Evolutionary conservation across 1,284 basidiomycete species (phyloP).

Genomic region (Trametes pubescens): DNA sequence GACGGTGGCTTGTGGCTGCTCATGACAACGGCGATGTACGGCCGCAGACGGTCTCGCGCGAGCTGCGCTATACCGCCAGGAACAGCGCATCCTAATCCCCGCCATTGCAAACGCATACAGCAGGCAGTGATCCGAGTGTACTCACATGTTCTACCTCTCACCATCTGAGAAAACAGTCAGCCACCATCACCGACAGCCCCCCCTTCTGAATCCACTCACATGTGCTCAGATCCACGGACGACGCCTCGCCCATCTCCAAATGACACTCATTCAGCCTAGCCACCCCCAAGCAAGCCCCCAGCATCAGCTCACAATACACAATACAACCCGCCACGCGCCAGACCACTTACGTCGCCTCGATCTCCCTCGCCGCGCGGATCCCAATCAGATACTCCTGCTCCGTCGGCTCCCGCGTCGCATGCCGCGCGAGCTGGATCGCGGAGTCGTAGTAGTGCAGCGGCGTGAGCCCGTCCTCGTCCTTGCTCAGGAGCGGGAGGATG

Average conservation of each 20-base stretch:
- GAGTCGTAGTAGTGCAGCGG: slow-evolving; percentile 78
- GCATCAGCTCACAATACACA: no score
- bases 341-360: slow-evolving; percentile 58
- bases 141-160: slow-evolving; percentile 12
- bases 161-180: slow-evolving; percentile 14
- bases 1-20: no score
- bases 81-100: no score
- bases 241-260: slow-evolving; percentile 66
- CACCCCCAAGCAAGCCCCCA: not conserved
- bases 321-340: not conserved
- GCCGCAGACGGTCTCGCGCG: no score
- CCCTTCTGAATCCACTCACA: slow-evolving; percentile 17
- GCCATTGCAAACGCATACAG: not conserved
- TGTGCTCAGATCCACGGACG: slow-evolving; percentile 39
- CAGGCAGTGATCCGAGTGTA: not conserved
- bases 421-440: slow-evolving; percentile 79
- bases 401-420: slow-evolving; percentile 67
- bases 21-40: no score
- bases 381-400: slow-evolving; percentile 77
- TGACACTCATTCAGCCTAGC: slow-evolving; percentile 66
- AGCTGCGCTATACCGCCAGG: no score
- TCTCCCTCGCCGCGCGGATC: slow-evolving; percentile 68
- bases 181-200: not conserved
- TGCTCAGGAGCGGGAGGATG: slow-evolving; percentile 69
- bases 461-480: slow-evolving; percentile 68